phyloP scores from a whole-genome alignment of 371 early-diverging fungal species.

The Aphelidium insulamus region DNA sequence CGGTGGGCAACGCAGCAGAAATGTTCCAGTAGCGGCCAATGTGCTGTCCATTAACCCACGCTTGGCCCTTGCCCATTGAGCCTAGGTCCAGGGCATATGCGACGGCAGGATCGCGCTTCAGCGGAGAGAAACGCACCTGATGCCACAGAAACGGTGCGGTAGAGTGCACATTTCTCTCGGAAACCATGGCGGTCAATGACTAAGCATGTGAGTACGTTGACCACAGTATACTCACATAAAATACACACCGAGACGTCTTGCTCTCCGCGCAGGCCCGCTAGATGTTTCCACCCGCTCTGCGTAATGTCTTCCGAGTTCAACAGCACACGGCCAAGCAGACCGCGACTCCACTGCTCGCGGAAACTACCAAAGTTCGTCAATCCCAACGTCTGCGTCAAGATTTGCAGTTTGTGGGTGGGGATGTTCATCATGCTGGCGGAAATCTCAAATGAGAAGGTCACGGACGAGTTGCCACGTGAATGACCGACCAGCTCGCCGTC shows the following conservation, averaged over 20 bases:
- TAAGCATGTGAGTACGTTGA: too few species aligned
- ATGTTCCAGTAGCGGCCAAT: slow-evolving; percentile 21
- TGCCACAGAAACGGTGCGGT: too few species aligned
- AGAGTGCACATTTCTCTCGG: too few species aligned
- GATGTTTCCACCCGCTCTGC: slow-evolving; percentile 11
- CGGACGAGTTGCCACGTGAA: slow-evolving; percentile 3
- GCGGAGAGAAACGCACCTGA: too few species aligned
- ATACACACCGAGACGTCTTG: slow-evolving; percentile 1
- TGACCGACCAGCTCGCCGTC: slow-evolving; percentile 6
- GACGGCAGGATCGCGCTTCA: too few species aligned
- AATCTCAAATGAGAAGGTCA: slow-evolving; percentile 2
- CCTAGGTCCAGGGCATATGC: slow-evolving; percentile 13
- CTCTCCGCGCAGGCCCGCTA: slow-evolving; percentile 12
- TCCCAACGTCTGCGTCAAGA: slow-evolving; percentile 15
- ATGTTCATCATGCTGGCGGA: background rate
- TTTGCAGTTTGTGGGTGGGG: slow-evolving; percentile 3
- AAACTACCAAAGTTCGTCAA: slow-evolving; percentile 11
- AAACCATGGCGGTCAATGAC: too few species aligned
- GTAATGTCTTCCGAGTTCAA: slow-evolving; percentile 14
- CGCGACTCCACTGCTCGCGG: slow-evolving; percentile 14
- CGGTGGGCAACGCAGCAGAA: slow-evolving; percentile 3
- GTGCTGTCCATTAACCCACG: slow-evolving; percentile 17
- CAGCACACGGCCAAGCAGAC: slow-evolving; percentile 11
- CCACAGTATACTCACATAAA: too few species aligned
- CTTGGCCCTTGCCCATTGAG: slow-evolving; percentile 17